Base-by-base conservation (phyloP, 148 eudicot genomes). In the Rhododendron griersonianum region DNA sequence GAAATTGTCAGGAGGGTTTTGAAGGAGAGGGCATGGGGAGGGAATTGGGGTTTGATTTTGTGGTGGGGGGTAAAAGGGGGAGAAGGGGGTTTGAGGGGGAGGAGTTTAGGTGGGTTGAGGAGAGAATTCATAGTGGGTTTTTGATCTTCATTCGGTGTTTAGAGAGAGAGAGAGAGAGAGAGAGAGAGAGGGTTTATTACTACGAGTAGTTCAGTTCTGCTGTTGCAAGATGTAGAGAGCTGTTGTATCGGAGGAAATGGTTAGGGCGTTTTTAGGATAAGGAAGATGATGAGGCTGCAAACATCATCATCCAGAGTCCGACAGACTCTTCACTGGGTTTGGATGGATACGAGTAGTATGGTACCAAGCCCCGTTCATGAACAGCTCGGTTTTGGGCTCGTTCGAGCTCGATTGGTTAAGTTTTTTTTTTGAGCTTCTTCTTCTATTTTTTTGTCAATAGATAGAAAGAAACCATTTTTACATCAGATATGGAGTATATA, bases 121-220 rank as follows among this genome's bases (percentile, higher is more conserved):
- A 85, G 79, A 19, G 84, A 81, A 78, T 86, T 81, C 90, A 89
- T 89, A 47, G 81, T 61, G 51, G 37, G 15, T 51, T 65, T 41
- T 15, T 41, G 28, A 13, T 23, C 44, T 37, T 81, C 84, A 86
- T 86, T 23, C 45, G 45, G 51, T 25, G 48, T 41, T 77, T 19
- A 21, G 69, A 21, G 69, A 44, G 11, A n/a, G 28, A 30, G 71
- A 30, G 57, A 50, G 76, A 69, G 75, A 30, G 75, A 53, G 59
- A 11, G 48, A 8, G 48, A 0, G 50, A 8, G 11, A 8, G 48
- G 48, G 48, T 45, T 45, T 13, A 11, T 11, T 11, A n/a, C n/a
- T n/a, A n/a, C n/a, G n/a, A n/a, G n/a, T n/a, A 11, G 55, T 51
- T 51, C 55, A 51, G 55, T 82, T 10, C 37, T 39, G 16, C 30